Evolutionary conservation across 371 early-diverging fungal genomes (phyloP).

Genomic region (Mortierella sp.): DNA sequence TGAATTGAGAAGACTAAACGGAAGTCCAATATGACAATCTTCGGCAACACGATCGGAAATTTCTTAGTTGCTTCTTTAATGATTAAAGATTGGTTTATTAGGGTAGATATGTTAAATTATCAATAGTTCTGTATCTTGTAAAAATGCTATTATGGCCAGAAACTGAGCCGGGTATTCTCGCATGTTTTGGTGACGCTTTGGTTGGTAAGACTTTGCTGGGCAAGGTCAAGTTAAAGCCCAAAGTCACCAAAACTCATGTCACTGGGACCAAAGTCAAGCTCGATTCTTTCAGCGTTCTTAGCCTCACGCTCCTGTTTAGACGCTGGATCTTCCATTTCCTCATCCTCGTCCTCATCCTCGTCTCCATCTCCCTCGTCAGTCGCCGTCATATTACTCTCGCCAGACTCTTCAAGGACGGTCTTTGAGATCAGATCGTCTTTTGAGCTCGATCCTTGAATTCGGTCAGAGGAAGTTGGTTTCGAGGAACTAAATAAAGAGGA

Average conservation of each 20-base stretch:
- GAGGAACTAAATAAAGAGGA: slow-evolving; percentile 33
- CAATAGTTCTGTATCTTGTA: too few relatives aligned
- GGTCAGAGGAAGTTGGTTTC: background rate
- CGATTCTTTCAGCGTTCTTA: slow-evolving; percentile 43
- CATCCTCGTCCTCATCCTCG: slow-evolving; percentile 3
- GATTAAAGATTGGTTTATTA: too few relatives aligned
- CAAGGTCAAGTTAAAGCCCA: slow-evolving; percentile 11
- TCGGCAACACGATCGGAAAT: too few relatives aligned
- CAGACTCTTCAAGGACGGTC: slow-evolving; percentile 1
- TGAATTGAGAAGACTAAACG: background rate
- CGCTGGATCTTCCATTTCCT: slow-evolving; percentile 18
- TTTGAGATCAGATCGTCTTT: slow-evolving; percentile 27
- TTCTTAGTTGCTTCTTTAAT: too few relatives aligned
- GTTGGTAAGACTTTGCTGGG: background rate
- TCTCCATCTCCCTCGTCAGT: background rate
- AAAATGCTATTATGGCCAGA: too few relatives aligned
- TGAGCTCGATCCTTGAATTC: slow-evolving; percentile 19
- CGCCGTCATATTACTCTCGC: background rate
- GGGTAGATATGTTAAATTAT: too few relatives aligned
- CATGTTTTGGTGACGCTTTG: background rate
- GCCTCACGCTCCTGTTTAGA: slow-evolving; percentile 30
- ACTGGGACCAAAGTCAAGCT: slow-evolving; percentile 33
- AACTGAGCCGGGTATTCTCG: background rate
- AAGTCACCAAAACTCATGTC: slow-evolving; percentile 37
- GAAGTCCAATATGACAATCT: background rate